Conservation (phyloP, 306 rosid genomes). For the Ochetophila trinervis region DNA sequence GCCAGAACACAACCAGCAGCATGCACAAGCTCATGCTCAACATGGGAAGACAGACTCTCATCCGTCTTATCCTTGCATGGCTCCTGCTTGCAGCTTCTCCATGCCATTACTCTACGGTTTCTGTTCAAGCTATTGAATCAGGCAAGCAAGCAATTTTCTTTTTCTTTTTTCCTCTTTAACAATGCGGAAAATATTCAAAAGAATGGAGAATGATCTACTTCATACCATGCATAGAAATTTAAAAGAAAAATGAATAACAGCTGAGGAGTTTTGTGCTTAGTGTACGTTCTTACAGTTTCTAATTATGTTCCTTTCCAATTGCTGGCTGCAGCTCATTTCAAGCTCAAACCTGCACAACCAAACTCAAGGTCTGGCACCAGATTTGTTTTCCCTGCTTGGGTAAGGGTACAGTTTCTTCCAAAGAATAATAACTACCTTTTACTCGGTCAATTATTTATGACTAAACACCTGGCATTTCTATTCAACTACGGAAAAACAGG, state of each 20-base stretch:
- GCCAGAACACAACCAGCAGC: constrained; percentile 23
- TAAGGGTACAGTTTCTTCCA: constrained; percentile 9
- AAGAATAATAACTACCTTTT: not conserved
- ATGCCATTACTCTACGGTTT: constrained; percentile 26
- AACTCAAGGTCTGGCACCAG: constrained; percentile 32
- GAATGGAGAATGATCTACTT: not conserved
- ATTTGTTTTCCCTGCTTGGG: constrained; percentile 42
- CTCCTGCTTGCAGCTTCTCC: constrained; percentile 56
- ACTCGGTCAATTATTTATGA: not conserved
- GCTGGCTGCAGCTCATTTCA: constrained; percentile 47
- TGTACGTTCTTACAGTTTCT: constrained; percentile 16
- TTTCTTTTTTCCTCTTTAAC: constrained; percentile 2
- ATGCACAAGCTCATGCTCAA: constrained; percentile 30
- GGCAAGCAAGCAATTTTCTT: constrained; percentile 32
- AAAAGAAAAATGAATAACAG: not conserved
- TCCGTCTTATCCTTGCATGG: constrained; percentile 43
- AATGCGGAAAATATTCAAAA: not conserved
- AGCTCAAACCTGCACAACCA: constrained; percentile 37
- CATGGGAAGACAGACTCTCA: constrained; percentile 47
- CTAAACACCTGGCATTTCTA: not conserved
- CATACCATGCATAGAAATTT: not conserved
- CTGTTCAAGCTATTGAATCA: constrained; percentile 44
- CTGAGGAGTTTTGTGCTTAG: not conserved
- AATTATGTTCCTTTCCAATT: constrained; percentile 5
- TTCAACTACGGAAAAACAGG: constrained; percentile 38